A percentile compares a stretch with the other conserved stretches of the same genome.
Conservation (phyloP, 2,329 filamentous ascomycete species). For the Cladophialophora chaetospira region DNA sequence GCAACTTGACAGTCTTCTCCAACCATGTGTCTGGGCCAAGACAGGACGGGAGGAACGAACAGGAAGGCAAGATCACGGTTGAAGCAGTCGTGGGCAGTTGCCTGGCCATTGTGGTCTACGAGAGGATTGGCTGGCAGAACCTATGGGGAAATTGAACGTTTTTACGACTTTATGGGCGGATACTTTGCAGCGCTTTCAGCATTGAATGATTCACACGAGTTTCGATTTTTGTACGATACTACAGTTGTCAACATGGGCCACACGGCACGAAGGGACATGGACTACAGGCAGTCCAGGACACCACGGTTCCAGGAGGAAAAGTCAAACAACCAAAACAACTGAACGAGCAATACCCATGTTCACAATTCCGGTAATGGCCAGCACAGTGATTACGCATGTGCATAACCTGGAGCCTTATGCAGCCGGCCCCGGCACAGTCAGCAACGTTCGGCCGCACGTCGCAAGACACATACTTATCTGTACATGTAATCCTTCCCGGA, state of each 20-base stretch:
- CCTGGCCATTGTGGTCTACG: constrained; percentile 20
- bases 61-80: neutral
- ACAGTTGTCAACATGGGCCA: too few species aligned
- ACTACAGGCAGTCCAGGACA: too few species aligned
- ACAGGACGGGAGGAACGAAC: neutral
- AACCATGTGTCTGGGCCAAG: neutral
- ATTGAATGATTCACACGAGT: neutral
- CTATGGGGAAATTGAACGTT: neutral
- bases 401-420: neutral
- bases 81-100: constrained; percentile 19
- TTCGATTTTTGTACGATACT: too few species aligned
- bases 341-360: too few species aligned
- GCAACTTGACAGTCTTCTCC: constrained; percentile 17
- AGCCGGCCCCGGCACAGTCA: neutral
- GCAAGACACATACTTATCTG: too few species aligned
- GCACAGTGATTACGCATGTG: neutral
- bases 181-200: neutral
- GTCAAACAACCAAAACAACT: too few species aligned
- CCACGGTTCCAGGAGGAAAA: too few species aligned
- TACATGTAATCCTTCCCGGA: too few species aligned
- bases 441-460: neutral
- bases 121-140: constrained; percentile 22
- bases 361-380: too few species aligned
- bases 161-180: neutral
- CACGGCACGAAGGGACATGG: too few species aligned